A percentile compares a stretch with the other conserved stretches of the same genome.
phyloP scores from a whole-genome alignment of 2,329 filamentous ascomycete species.

The Byssochlamys sp. region DNA sequence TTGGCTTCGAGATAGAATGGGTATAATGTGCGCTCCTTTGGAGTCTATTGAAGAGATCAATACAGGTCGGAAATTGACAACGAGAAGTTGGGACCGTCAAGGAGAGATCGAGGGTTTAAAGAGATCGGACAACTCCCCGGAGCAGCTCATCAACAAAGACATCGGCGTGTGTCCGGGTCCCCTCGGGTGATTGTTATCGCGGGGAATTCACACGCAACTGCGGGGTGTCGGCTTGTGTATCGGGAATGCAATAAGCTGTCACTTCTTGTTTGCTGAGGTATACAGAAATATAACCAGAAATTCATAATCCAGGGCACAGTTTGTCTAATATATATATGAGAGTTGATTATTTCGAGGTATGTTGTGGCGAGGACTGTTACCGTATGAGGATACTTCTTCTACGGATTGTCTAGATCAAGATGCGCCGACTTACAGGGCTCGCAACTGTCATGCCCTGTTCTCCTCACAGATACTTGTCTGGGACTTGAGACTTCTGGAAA shows the following conservation, averaged over 20 bases:
- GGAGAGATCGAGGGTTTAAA: not conserved
- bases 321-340: too few species aligned
- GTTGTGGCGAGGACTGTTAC: too few species aligned
- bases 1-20: not conserved
- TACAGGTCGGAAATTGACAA: not conserved
- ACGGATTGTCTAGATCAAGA: too few species aligned
- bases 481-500: too few species aligned
- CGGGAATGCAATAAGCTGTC: not conserved
- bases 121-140: not conserved
- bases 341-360: too few species aligned
- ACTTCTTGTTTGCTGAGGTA: too few species aligned
- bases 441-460: too few species aligned
- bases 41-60: not conserved
- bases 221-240: not conserved
- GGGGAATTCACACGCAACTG: not conserved
- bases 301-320: too few species aligned
- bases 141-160: not conserved
- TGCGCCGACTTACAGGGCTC: too few species aligned
- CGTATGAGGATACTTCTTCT: too few species aligned
- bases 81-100: not conserved
- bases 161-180: not conserved
- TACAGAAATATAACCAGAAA: too few species aligned
- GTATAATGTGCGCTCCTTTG: not conserved
- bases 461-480: too few species aligned
- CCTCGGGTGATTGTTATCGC: not conserved